A percentile compares a stretch with the other conserved stretches of the same genome.
Conservation (phyloP, 2,329 filamentous ascomycete species). For the Dothideomycetidae sp. region DNA sequence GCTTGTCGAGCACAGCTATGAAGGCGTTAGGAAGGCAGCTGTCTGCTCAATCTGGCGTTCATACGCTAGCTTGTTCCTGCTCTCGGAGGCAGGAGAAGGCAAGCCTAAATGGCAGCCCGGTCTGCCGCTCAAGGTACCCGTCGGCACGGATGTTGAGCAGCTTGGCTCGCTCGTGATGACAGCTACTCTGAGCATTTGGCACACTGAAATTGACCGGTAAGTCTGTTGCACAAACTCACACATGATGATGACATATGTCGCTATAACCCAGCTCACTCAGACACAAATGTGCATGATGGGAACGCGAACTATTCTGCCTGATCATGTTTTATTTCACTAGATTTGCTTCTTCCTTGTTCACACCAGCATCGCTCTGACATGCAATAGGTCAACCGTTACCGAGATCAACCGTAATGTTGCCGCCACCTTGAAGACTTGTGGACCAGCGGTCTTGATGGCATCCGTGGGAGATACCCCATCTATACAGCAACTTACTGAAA, state of each 20-base stretch:
- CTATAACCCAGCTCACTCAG: conserved; percentile 99
- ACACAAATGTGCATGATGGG: conserved; percentile 84
- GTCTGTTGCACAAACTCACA: conserved; percentile 30
- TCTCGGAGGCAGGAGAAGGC: conserved; percentile 50
- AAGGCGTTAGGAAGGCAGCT: conserved; percentile 84
- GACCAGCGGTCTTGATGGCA: conserved; percentile 63
- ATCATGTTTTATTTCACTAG: conserved; percentile 8
- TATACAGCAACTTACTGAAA: conserved; percentile 51
- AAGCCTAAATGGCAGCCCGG: conserved; percentile 78
- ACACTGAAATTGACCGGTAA: conserved; percentile 85
- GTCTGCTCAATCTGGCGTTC: conserved; percentile 86
- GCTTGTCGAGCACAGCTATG: conserved; percentile 76
- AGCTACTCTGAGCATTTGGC: conserved; percentile 72
- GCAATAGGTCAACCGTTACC: conserved; percentile 63
- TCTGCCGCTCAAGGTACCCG: conserved; percentile 65
- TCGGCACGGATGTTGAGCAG: conserved; percentile 66
- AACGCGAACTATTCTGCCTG: conserved; percentile 44
- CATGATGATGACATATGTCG: conserved; percentile 73
- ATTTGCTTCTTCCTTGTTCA: conserved; percentile 1
- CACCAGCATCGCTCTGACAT: conserved; percentile 10
- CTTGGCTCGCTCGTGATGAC: conserved; percentile 75
- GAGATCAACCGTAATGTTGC: conserved; percentile 92
- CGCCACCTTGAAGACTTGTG: conserved; percentile 78
- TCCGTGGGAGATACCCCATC: conserved; percentile 43
- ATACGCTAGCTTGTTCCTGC: conserved; percentile 78